Conservation (phyloP, 169 alveolate species). For the Pseudocohnilembus persalinus region DNA sequence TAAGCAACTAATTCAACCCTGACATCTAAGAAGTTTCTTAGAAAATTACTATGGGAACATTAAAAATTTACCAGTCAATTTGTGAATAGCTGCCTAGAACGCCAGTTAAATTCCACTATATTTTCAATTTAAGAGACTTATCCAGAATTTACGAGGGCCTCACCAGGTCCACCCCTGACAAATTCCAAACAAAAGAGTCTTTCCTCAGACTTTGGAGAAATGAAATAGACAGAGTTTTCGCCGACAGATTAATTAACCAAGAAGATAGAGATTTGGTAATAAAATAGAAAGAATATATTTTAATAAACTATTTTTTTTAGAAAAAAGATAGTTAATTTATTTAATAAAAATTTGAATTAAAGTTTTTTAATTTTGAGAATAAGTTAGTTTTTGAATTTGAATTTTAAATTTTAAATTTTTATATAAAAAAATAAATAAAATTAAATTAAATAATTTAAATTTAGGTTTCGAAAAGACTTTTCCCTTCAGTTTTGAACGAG, state of each 20-base stretch:
- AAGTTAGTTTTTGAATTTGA: too few species aligned
- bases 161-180: conserved; percentile 78
- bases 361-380: too few species aligned
- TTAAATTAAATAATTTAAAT: too few species aligned
- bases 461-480: conserved; percentile 70
- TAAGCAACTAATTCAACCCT: conserved; percentile 71
- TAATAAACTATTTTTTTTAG: too few species aligned
- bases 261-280: conserved; percentile 83
- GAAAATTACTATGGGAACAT: conserved; percentile 86
- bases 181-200: conserved; percentile 69
- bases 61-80: conserved; percentile 81
- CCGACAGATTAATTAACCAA: conserved; percentile 90
- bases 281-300: too few species aligned
- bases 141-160: conserved; percentile 93
- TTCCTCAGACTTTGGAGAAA: conserved; percentile 93
- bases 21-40: conserved; percentile 71
- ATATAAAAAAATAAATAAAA: too few species aligned
- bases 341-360: too few species aligned
- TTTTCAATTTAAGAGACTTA: conserved; percentile 93
- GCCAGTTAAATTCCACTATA: conserved; percentile 94
- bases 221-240: conserved; percentile 91
- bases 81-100: conserved; percentile 87
- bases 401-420: too few species aligned
- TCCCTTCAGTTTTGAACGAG: conserved; percentile 73
- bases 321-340: too few species aligned